Percentiles rank a stretch among this genome's conserved stretches.
Conservation (phyloP, 441 rosid species). For the Manihot esculenta region DNA sequence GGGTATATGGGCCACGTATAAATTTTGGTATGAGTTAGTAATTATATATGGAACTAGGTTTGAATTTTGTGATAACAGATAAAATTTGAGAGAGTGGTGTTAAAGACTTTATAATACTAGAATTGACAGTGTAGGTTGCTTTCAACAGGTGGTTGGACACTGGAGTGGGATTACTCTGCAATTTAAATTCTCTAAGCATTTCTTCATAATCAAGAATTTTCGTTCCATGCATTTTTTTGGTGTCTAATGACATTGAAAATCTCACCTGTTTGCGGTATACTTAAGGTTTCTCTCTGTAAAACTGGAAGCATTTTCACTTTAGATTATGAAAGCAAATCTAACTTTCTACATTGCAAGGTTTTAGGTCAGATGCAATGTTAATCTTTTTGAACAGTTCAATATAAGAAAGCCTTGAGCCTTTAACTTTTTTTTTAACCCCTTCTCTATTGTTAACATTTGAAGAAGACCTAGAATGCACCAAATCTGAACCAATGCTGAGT, state of each 20-base stretch:
- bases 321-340: background rate
- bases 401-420: background rate
- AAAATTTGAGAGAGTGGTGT: background rate
- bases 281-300: background rate
- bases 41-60: background rate
- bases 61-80: background rate
- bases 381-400: background rate
- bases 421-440: background rate
- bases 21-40: background rate
- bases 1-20: background rate
- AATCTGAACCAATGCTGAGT: background rate
- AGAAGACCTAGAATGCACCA: background rate
- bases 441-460: background rate
- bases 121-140: background rate
- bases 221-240: background rate
- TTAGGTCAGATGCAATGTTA: background rate
- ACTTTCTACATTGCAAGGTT: background rate
- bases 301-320: background rate
- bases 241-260: background rate
- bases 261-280: background rate
- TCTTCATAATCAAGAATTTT: background rate
- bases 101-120: background rate
- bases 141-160: background rate
- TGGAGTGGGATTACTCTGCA: background rate
- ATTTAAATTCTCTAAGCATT: background rate